A percentile compares a stretch with the other conserved stretches of the same genome.
phyloP scores from a whole-genome alignment of 129 eudicot species.

The Oenanthe sinensis region DNA sequence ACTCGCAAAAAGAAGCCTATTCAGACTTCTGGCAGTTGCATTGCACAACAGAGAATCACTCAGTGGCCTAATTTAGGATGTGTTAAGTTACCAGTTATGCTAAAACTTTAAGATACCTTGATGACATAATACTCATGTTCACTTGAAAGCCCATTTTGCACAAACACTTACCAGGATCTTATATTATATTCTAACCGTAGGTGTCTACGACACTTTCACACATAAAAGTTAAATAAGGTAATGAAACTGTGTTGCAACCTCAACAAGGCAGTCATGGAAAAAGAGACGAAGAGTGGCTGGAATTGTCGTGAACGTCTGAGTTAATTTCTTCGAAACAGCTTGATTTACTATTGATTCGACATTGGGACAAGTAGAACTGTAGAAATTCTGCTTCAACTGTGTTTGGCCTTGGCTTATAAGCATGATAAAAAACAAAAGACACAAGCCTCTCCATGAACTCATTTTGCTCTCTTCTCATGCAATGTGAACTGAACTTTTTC shows the following conservation, averaged over 20 bases:
- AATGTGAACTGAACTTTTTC: no score
- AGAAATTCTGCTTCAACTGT: conserved; percentile 49
- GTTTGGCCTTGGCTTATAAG: conserved; percentile 28
- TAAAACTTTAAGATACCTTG: no score
- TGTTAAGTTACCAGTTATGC: no score
- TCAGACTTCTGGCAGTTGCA: background rate
- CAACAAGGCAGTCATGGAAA: conserved; percentile 78
- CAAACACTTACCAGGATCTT: no score
- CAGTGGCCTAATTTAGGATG: background rate
- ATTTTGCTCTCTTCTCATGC: conserved; percentile 11
- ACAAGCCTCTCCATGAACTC: conserved; percentile 25
- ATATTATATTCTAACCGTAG: no score
- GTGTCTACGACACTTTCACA: background rate
- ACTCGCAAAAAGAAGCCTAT: background rate
- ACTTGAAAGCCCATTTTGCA: no score
- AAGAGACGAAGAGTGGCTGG: conserved; percentile 84
- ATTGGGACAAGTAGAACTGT: conserved; percentile 46
- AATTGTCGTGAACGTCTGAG: conserved; percentile 52
- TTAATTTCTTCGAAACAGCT: conserved; percentile 39
- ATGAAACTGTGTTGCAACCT: conserved; percentile 26
- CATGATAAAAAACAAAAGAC: conserved; percentile 17
- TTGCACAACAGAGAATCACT: background rate
- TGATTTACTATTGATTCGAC: conserved; percentile 51
- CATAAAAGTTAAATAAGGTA: background rate
- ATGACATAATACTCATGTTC: no score